Base-by-base conservation (phyloP, 805 yeast genomes). In the Pichia californica region DNA sequence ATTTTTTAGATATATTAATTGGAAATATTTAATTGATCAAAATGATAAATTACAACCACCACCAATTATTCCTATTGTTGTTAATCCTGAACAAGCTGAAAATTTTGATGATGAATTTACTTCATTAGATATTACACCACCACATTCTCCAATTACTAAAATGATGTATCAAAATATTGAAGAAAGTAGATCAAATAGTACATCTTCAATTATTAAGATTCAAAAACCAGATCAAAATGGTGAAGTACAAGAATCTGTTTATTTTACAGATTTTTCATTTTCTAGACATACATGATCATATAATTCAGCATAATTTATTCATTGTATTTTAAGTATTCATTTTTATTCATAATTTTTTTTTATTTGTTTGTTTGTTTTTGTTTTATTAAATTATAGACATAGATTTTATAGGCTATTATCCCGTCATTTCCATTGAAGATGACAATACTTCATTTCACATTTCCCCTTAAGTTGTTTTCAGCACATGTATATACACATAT, bases 71-170 rank as follows among this genome's bases (percentile, higher is more conserved):
- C 96, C 96, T 1, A 63, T 86, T 6, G 76, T 88, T 34, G 83
- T 94, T 0, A 80, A 87, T 55, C 91, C 94, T 20, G 80, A 71
- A 36, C 58, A 83, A 43, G 96, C 96, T 0, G 96, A 88, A 58
- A 88, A 88, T 55, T 88, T 88, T 57, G 87, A 86, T 49, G 63
- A 71, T 9, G 89, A 84, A 47, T 88, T 88, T 63, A 88, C 96
- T 0, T 73, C 72, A 8, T 73, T 85, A 81, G 71, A 72, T 31
- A 68, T 80, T 35, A 71, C 66, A 1, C 67, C 67, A 11, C 67
- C 67, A 28, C 54, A 63, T 29, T 59, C 64, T 0, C 67, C 67
- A 16, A 53, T 59, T 6, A 44, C 55, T 1, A 53, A 51, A 30
- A 51, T 54, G 2, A 46, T 59, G n/a, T 54, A 59, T 40, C 56